Base-by-base conservation (phyloP, 192 early-diverging fungal species). In the Coemansia sp. region DNA sequence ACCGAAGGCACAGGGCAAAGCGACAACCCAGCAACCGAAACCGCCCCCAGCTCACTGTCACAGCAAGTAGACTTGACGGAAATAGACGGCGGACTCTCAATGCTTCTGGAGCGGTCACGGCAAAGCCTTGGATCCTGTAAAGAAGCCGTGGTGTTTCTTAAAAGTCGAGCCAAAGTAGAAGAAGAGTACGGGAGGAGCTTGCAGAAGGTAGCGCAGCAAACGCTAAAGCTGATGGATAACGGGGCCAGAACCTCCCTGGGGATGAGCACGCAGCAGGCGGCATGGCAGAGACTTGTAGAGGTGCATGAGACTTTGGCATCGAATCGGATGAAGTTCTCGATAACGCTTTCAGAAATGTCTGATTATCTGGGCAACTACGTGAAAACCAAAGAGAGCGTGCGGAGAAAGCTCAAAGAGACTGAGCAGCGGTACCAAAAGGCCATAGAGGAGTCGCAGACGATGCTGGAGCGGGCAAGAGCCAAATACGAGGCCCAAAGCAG, bases 81-180 rank as follows among this genome's bases (percentile, higher is more conserved):
- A 50, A 76, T 76, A n/a, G 66, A 76, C 19, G 67, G 69, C 46
- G 70, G 70, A 1, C 56, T 79, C 10, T 55, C 54, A 10, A 66
- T 74, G 63, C 58, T 80, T 15, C 38, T 80, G 36, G 78, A 80
- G 40, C 55, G 78, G 26, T 67, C 71, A 18, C 59, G 78, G 13
- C 67, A 70, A 52, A 80, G 69, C 37, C 57, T 80, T 9, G 53
- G 23, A 1, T 74, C 78, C 14, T 73, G 70, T 61, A 80, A 80
- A 57, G 72, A 98, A 57, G 78, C 87, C 11, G 78, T 84, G 3
- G 47, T 65, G 0, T 96, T 98, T 56, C 73, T 98, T 14, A 91
- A 88, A 57, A 92, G 86, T 55, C 83, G 96, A n/a, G 91, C 96
- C 1, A 61, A 78, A 5, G 88, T 96, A 33, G 96, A 98, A 61